These are phyloP conservation scores for Mucor saturninus DNA, from an alignment of 371 early-diverging fungal species.

Conservation along the genomic window DNA sequence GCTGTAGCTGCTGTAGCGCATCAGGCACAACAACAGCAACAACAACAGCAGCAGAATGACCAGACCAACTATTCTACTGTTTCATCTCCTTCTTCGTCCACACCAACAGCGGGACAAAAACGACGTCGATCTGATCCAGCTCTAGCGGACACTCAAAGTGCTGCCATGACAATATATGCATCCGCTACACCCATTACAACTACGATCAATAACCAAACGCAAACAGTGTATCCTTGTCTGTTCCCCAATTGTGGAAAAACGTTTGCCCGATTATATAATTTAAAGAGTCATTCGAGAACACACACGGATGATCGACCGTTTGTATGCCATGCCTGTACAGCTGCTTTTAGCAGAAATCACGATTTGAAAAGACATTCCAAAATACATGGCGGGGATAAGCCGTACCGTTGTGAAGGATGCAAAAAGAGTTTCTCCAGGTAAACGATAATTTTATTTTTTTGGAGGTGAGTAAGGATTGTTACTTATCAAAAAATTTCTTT, in stretches of 20 bases:
- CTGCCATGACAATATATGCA: slow-evolving; percentile 56
- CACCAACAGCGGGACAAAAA: slow-evolving; percentile 25
- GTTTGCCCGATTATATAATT: slow-evolving; percentile 78
- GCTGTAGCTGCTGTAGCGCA: slow-evolving; percentile 19
- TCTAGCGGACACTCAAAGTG: slow-evolving; percentile 52
- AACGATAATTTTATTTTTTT: not conserved
- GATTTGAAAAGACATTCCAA: slow-evolving; percentile 87
- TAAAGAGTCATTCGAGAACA: slow-evolving; percentile 81
- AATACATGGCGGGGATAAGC: slow-evolving; percentile 86
- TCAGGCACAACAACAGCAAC: slow-evolving; percentile 3
- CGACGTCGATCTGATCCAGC: slow-evolving; percentile 54
- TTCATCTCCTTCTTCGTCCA: slow-evolving; percentile 4
- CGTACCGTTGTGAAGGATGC: slow-evolving; percentile 81
- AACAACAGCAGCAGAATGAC: slow-evolving; percentile 1
- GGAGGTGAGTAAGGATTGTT: no score
- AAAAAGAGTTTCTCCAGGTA: slow-evolving; percentile 77
- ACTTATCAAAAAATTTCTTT: no score
- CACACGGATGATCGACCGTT: slow-evolving; percentile 85
- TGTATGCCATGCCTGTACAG: slow-evolving; percentile 72
- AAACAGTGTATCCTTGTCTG: slow-evolving; percentile 65
- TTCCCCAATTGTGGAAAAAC: slow-evolving; percentile 75
- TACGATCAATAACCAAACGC: slow-evolving; percentile 53
- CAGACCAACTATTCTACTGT: not conserved
- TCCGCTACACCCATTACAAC: slow-evolving; percentile 56
- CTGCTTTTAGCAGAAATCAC: slow-evolving; percentile 86